Evolutionary conservation across 2,329 filamentous ascomycete species (phyloP), one percentile per base, ranked within the genome.

Genomic region (Penicillium sp.): DNA sequence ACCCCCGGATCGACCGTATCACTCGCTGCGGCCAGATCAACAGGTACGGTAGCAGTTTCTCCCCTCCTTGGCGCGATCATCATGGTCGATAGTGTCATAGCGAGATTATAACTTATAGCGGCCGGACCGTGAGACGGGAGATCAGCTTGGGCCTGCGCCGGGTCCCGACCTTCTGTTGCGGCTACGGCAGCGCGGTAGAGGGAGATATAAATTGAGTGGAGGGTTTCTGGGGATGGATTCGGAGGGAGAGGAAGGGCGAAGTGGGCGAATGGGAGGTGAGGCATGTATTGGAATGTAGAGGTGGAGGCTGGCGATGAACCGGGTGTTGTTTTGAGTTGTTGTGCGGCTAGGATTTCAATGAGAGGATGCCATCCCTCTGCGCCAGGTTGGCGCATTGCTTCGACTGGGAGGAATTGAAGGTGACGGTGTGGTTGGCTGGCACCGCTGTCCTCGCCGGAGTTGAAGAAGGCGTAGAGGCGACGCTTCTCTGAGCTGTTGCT

Each of bases 21-120:
- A 2, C 46, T 61, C 5, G 74, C 70, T 5, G 66, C 68, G 6
- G 69, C 73, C 31, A 71, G 61, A 15, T 75, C 71, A 6, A 76
- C 66, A 2, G 69, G 69, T 4, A 82, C 69, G 33, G 66, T 68
- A 0, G 73, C 73, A 9, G 74, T 75, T 61, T 82, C 81, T 20
- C 68, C 73, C 37, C 71, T 70, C 52, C 83, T 71, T 3, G 82
- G 82, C 33, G 79, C 75, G 20, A 85, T 78, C 51, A 80, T 76
- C 80, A 85, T 84, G 7, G 72, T 75, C 1, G 73, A 67, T 3
- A 74, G 76, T 0, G 82, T 85, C 77, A 85, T 81, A 9, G 79
- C 82, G 2, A 85, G 73, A 56, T 85, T 85, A 66, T 85, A 85
- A 67, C 81, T 83, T 44, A 85, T 79, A 1, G 74, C 73, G 0